Conservation (phyloP, 768 basidiomycete species). For the Mycena galericulata region DNA sequence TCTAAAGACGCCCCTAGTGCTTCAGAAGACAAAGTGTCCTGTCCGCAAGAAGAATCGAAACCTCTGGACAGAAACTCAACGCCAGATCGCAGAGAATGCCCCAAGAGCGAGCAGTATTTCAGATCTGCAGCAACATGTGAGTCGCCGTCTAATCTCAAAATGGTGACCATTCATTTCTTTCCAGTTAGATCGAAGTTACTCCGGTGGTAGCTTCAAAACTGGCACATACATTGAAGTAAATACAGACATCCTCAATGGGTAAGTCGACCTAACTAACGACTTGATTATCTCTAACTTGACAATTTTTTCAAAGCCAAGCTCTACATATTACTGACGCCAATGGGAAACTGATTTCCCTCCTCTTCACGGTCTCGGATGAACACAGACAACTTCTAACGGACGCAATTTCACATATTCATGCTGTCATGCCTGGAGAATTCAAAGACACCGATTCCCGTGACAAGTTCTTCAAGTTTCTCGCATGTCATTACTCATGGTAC, state of each 20-base stretch:
- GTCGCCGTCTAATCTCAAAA: too few species aligned
- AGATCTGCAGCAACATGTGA: too few species aligned
- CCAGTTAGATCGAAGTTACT: neutral
- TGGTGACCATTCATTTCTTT: neutral
- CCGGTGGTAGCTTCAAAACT: neutral
- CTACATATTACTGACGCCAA: neutral
- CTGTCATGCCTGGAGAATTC: slow-evolving; percentile 5
- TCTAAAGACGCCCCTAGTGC: neutral
- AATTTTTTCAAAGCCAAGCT: neutral
- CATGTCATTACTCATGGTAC: slow-evolving; percentile 19
- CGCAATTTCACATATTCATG: neutral
- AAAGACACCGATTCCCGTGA: neutral
- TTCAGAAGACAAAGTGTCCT: neutral
- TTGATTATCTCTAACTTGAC: too few species aligned
- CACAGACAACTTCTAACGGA: neutral
- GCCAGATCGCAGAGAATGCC: neutral
- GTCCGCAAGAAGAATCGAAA: slow-evolving; percentile 8
- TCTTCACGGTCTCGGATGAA: neutral
- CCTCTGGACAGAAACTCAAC: neutral
- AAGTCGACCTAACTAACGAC: neutral
- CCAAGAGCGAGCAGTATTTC: neutral
- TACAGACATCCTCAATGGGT: slow-evolving; percentile 11
- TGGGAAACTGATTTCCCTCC: slow-evolving; percentile 4
- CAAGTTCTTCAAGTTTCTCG: slow-evolving; percentile 6
- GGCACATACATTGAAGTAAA: slow-evolving; percentile 6